Evolutionary conservation across 768 basidiomycete genomes (phyloP).

Genomic region (Phanerochaete sordida): DNA sequence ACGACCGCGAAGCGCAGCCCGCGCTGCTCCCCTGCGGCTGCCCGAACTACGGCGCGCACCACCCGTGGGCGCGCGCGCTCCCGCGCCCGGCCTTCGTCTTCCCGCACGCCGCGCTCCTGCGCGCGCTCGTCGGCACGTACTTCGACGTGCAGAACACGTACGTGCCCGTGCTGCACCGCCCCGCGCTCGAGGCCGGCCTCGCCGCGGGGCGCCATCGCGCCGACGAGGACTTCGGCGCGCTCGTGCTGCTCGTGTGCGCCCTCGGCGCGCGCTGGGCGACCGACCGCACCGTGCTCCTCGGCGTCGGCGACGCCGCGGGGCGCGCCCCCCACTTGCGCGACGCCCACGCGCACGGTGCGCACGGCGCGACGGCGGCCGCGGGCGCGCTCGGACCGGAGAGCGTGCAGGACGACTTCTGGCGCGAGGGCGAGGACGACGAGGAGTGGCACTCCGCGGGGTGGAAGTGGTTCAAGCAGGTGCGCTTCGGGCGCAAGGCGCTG

Average conservation of each 20-base stretch:
- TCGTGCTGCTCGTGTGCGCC: slow-evolving; percentile 51
- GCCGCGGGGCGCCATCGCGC: slow-evolving; percentile 35
- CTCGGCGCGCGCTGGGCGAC: slow-evolving; percentile 48
- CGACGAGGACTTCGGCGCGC: slow-evolving; percentile 39
- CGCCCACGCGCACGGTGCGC: neutral
- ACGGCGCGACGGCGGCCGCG: neutral
- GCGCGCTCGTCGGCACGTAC: neutral
- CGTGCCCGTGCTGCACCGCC: slow-evolving; percentile 44
- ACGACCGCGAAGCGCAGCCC: neutral
- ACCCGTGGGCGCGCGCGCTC: neutral
- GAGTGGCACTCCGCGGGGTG: slow-evolving; percentile 35
- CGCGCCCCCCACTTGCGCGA: neutral
- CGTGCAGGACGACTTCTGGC: slow-evolving; percentile 3
- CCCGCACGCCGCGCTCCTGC: slow-evolving; percentile 1
- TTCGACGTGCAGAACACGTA: slow-evolving; percentile 7
- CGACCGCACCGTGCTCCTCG: slow-evolving; percentile 42
- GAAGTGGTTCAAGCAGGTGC: slow-evolving; percentile 39
- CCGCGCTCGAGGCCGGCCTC: slow-evolving; percentile 39
- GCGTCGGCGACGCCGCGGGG: slow-evolving; percentile 12
- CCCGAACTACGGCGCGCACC: neutral
- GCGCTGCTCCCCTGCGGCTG: slow-evolving; percentile 1
- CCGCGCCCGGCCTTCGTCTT: neutral
- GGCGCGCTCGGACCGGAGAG: neutral
- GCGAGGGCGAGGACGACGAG: slow-evolving; percentile 7
- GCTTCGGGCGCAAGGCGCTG: slow-evolving; percentile 26